phyloP scores from a whole-genome alignment of 208 protist genomes.

The Acanthamoeba culbertsoni region DNA sequence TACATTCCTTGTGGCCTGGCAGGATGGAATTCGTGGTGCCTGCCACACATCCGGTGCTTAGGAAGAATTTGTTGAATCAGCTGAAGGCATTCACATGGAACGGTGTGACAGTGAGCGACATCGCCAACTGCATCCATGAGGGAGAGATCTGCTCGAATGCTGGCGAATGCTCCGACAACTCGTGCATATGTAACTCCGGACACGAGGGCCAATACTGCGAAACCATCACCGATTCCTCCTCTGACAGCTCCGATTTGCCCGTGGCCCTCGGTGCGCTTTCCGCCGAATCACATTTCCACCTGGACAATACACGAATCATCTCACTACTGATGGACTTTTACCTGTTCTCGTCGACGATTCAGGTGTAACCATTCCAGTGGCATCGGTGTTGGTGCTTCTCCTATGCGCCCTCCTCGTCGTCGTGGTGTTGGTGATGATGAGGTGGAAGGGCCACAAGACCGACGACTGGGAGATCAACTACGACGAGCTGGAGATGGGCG shows the following conservation, averaged over 20 bases:
- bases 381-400: not conserved
- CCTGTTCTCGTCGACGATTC: not conserved
- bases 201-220: not conserved
- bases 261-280: not conserved
- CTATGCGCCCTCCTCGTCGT: not conserved
- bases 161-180: not conserved
- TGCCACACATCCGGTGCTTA: not conserved
- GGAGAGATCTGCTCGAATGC: not conserved
- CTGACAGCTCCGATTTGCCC: not conserved
- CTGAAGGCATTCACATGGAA: constrained; percentile 8
- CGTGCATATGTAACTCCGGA: not conserved
- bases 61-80: not conserved
- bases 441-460: not conserved
- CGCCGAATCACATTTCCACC: not conserved
- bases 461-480: constrained; percentile 4
- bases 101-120: not conserved
- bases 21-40: not conserved
- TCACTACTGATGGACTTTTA: too few relatives aligned
- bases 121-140: not conserved
- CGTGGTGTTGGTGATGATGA: not conserved
- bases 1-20: not conserved
- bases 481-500: constrained; percentile 15
- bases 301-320: not conserved
- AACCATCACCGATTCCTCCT: not conserved
- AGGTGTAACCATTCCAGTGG: not conserved